phyloP scores from a whole-genome alignment of 192 early-diverging fungal species.

The Coemansia sp. region DNA sequence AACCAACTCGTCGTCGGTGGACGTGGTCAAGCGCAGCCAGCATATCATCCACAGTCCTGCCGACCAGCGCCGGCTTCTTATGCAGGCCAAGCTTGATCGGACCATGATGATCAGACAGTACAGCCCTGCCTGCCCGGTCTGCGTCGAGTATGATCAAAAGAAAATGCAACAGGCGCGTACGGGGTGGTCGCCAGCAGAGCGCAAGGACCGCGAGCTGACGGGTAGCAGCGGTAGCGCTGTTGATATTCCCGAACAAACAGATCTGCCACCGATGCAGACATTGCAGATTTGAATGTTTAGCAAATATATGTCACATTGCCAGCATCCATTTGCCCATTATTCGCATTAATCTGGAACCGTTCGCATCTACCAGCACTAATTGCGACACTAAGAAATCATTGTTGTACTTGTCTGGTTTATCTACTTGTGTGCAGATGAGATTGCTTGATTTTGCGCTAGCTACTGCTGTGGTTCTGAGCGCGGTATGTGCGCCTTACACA shows the following conservation, averaged over 20 bases:
- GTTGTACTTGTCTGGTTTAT: background rate
- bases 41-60: constrained; percentile 17
- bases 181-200: constrained; percentile 38
- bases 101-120: constrained; percentile 35
- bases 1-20: background rate
- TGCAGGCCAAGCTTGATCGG: constrained; percentile 46
- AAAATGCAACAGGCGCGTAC: constrained; percentile 18
- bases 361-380: too few relatives aligned
- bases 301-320: background rate
- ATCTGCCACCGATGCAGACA: constrained; percentile 44
- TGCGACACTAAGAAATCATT: background rate
- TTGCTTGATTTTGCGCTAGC: constrained; percentile 24
- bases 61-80: constrained; percentile 28
- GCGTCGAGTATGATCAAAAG: constrained; percentile 36
- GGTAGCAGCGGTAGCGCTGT: background rate
- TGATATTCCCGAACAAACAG: constrained; percentile 11
- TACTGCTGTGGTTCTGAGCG: constrained; percentile 29
- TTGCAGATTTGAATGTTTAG: constrained; percentile 17
- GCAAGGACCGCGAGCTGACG: constrained; percentile 17
- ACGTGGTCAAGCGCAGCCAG: constrained; percentile 4
- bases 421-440: background rate
- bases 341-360: background rate
- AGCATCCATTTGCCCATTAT: background rate
- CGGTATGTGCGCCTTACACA: constrained; percentile 67
- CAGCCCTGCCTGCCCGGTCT: constrained; percentile 32